Conservation (phyloP, 2,329 filamentous ascomycete species). For the Colletotrichum incanum region DNA sequence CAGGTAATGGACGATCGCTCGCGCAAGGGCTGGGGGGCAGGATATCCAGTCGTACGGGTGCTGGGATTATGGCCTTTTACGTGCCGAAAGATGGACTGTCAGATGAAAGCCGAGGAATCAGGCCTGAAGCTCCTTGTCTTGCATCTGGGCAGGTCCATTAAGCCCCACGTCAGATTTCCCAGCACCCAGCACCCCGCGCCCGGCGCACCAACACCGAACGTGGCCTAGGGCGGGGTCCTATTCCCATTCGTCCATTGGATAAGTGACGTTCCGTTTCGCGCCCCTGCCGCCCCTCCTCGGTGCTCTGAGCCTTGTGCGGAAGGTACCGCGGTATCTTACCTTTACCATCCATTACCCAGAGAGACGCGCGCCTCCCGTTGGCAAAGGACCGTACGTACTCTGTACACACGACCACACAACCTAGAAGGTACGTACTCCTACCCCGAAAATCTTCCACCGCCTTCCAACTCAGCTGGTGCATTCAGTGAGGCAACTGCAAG, state of each 20-base stretch:
- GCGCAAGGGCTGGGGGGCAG: conserved; percentile 7
- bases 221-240: conserved; percentile 29
- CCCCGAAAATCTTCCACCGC: conserved; percentile 40
- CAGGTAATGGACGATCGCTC: conserved; percentile 15
- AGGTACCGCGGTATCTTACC: conserved; percentile 22
- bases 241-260: conserved; percentile 31
- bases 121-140: conserved; percentile 42
- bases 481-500: conserved; percentile 31
- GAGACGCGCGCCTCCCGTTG: conserved; percentile 6
- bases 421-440: conserved; percentile 36
- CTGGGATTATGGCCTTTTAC: conserved; percentile 38
- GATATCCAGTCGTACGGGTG: conserved; percentile 30
- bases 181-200: conserved; percentile 37
- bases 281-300: conserved; percentile 22
- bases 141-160: conserved; percentile 40
- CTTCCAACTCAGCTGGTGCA: conserved; percentile 34
- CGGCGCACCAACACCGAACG: conserved; percentile 4
- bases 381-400: background rate
- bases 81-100: conserved; percentile 40
- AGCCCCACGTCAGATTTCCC: conserved; percentile 41
- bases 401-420: background rate
- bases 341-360: conserved; percentile 2
- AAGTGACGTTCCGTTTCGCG: conserved; percentile 20
- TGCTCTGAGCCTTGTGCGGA: conserved; percentile 29
- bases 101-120: conserved; percentile 42